Conservation (phyloP, 1,284 basidiomycete genomes). For the Malassezia slooffiae region DNA sequence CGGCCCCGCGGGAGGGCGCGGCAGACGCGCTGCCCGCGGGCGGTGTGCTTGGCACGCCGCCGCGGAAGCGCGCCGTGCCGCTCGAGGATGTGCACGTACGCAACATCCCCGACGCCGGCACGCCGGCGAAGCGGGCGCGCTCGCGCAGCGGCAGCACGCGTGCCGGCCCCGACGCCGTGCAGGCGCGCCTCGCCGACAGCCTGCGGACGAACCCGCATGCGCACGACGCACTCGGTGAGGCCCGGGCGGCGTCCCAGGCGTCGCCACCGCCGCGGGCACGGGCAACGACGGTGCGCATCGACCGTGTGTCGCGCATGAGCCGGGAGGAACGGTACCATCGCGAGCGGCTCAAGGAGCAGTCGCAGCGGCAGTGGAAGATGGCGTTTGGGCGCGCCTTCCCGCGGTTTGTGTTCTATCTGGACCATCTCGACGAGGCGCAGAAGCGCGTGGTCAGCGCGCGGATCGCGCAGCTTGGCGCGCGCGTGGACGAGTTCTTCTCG, state of each 20-base stretch:
- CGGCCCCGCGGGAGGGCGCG: neutral
- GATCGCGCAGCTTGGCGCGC: slow-evolving; percentile 33
- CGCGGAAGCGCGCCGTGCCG: slow-evolving; percentile 40
- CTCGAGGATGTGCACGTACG: slow-evolving; percentile 37
- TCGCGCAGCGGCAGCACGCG: slow-evolving; percentile 21
- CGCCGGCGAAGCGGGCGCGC: slow-evolving; percentile 26
- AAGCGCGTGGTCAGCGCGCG: slow-evolving; percentile 17
- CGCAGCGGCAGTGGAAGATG: slow-evolving; percentile 23
- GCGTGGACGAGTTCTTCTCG: slow-evolving; percentile 43
- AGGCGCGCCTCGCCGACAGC: too few species aligned
- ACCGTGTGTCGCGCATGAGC: slow-evolving; percentile 23
- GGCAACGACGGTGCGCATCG: slow-evolving; percentile 30
- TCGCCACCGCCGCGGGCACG: slow-evolving; percentile 4
- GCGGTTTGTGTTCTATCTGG: slow-evolving; percentile 41
- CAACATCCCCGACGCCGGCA: slow-evolving; percentile 20
- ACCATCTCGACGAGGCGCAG: slow-evolving; percentile 28
- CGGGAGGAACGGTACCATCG: slow-evolving; percentile 25
- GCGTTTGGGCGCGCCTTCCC: slow-evolving; percentile 35
- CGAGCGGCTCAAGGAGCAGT: slow-evolving; percentile 22
- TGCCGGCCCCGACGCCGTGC: too few species aligned
- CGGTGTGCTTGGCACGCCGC: slow-evolving; percentile 21
- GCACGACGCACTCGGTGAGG: slow-evolving; percentile 9
- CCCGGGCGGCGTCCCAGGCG: slow-evolving; percentile 4
- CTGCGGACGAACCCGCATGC: neutral
- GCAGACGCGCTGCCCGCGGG: neutral